Conservation (phyloP, 1,139 yeast genomes). For the Magnusiomyces sp. region DNA sequence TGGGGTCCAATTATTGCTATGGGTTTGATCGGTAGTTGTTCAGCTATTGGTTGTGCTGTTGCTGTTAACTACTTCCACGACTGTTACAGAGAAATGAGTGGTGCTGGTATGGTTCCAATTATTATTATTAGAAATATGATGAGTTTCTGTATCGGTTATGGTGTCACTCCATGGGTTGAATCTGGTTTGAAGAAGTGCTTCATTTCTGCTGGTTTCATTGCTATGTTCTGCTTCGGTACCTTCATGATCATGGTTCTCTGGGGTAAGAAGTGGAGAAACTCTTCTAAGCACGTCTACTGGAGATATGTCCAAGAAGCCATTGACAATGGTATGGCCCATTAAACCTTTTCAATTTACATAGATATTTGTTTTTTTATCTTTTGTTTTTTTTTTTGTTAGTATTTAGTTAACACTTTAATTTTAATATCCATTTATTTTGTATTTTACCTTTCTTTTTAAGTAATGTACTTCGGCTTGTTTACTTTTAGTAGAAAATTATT, state of each 20-base stretch:
- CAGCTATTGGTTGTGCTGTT: slow-evolving; percentile 46
- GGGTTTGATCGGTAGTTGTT: slow-evolving; percentile 42
- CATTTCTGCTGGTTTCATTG: slow-evolving; percentile 38
- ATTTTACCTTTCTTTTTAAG: background rate
- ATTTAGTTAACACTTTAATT: background rate
- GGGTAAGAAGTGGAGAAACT: slow-evolving; percentile 20
- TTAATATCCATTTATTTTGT: background rate
- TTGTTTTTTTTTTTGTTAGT: background rate
- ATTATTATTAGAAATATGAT: too few relatives aligned
- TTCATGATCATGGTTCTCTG: slow-evolving; percentile 34
- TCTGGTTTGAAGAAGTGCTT: slow-evolving; percentile 41
- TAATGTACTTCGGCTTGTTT: background rate
- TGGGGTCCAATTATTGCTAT: slow-evolving; percentile 36
- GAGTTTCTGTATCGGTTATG: slow-evolving; percentile 44
- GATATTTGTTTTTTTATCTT: background rate
- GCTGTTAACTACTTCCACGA: slow-evolving; percentile 48
- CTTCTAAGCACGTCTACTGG: slow-evolving; percentile 9
- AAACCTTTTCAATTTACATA: background rate
- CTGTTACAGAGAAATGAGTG: slow-evolving; percentile 45
- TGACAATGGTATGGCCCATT: slow-evolving; percentile 14
- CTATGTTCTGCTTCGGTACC: slow-evolving; percentile 37
- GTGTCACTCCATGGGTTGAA: slow-evolving; percentile 42
- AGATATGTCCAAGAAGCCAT: slow-evolving; percentile 11
- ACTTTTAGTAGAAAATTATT: too few relatives aligned
- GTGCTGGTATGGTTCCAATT: slow-evolving; percentile 43